Evolutionary conservation across 306 rosid genomes (phyloP), one percentile per base, ranked within the genome.

Genomic region (Begonia fuchsioides): DNA sequence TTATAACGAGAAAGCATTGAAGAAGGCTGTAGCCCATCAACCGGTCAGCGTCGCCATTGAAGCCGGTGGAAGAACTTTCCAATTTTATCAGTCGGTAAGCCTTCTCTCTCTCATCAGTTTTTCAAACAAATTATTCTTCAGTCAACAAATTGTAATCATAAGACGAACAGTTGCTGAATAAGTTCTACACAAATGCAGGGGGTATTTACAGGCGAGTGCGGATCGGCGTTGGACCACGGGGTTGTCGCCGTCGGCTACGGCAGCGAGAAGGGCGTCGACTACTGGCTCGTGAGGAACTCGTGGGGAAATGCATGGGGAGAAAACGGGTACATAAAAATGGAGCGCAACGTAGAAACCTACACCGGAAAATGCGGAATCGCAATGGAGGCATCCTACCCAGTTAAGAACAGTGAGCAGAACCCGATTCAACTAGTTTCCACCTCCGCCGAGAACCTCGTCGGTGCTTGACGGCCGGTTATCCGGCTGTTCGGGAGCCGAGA

Each of bases 221-320:
- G 96, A 16, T 35, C 75, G 43, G 50, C 14, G 0, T 57, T 81
- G 14, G 82, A 86, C 59, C 93, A 86, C 15, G 96, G 78, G 17
- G 96, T 86, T 60, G 93, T 74, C 10, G 81, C 61, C 32, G 83
- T 78, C 16, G 95, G 95, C 32, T 86, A 81, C 63, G 95, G 95
- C 15, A 60, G 70, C 6, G 95, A 81, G 66, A 69, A 78, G 47
- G 93, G 86, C 5, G 41, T 55, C 5, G 96, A 86, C 44, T 86
- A 78, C 58, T 81, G 96, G 96, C 66, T 86, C 0, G 96, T 86
- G 59, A 82, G 93, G 77, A 86, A 86, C 55, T 86, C 93, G 10
- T 86, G 96, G 96, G 96, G 96, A 38, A 56, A 57, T 51, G 47
- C 26, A 5, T 86, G 96, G 93, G 93, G 96, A 8, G 93, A 86